Base-by-base conservation (phyloP, 345 rosid species). In the Mercurialis annua region DNA sequence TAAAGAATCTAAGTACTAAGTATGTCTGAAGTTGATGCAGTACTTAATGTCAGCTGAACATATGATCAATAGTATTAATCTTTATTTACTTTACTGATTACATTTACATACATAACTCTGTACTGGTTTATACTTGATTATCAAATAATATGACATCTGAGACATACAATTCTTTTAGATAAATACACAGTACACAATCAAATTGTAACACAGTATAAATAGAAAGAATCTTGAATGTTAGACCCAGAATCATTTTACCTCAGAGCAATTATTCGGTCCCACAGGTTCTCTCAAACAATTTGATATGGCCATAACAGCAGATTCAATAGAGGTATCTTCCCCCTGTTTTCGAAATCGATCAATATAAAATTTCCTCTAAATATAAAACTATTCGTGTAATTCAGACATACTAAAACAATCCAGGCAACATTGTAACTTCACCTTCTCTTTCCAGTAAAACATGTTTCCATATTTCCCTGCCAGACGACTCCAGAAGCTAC, bases 401-500 rank as follows among this genome's bases (percentile, higher is more conserved):
- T 21, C 42, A 60, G 63, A 49, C 43, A 36, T 33, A 17, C 47
- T 16, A 24, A 46, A 7, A 30, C 0, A 53, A 34, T 29, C 43
- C 40, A 44, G n/a, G 5, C 38, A 59, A 60, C 48, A 57, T 66
- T 51, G 48, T 6, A 49, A 26, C 26, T 46, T 78, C 53, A 66
- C 97, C 86, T 85, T 88, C 50, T 92, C 97, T 82, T 87, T 92
- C 97, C 97, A 92, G 61, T 85, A 92, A 69, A 87, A 85, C 11
- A 82, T 79, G 72, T 85, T 87, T 31, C 88, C 88, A 48, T 87
- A 87, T 61, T 82, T 87, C 69, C 93, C 87, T 0, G 93, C 83
- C 69, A 85, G 72, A 60, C 88, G 87, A 68, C 88, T 88, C 97
- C 98, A 92, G 74, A 92, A 92, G 73, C 93, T 88, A 54, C 85